Evolutionary conservation across 495 filamentous ascomycete genomes (phyloP), one percentile per base, ranked within the genome.

Genomic region (Lentithecium fluviatile): DNA sequence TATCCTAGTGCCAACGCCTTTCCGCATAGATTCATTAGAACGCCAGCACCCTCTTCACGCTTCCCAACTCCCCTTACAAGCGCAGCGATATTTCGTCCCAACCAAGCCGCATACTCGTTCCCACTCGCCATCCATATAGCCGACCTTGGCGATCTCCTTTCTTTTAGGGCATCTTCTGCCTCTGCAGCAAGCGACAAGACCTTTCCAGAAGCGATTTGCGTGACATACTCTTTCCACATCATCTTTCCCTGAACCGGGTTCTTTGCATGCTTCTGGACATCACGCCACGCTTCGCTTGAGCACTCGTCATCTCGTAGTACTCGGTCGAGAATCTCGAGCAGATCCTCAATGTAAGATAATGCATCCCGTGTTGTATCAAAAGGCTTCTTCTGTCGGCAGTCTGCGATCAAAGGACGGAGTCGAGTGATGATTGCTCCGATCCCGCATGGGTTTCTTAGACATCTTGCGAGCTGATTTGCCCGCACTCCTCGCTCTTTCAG

Each of bases 1-100:
- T 93, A 87, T 4, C 90, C 92, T 56, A 97, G 72, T 26, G 82
- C 83, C 38, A 94, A 73, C 0, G 82, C 78, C 64, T 86, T 88
- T 10, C 79, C 79, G 34, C 86, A 77, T 11, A 69, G 26, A 17
- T 62, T 47, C n/a, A 45, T 26, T 8, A 61, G 25, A 29, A 50
- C 60, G 59, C 82, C 85, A 76, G 77, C 78, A 1, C 60, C 71
- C 21, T 72, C 71, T 29, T 79, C 76, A 25, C 82, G 73, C 23
- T 76, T 65, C 3, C 59, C 54, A 20, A 71, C 58, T 13, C 77
- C 71, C 38, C 71, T 71, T 24, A 75, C 71, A 74, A 86, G 81
- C 20, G 74, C 55, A 13, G 78, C 77, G 40, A 92, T 77, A 65
- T 85, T 89, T n/a, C 42, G 56, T n/a, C 87, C 91, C 12, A 97